Base-by-base conservation (phyloP, 2,329 filamentous ascomycete species). In the Trichoderma atroviride region DNA sequence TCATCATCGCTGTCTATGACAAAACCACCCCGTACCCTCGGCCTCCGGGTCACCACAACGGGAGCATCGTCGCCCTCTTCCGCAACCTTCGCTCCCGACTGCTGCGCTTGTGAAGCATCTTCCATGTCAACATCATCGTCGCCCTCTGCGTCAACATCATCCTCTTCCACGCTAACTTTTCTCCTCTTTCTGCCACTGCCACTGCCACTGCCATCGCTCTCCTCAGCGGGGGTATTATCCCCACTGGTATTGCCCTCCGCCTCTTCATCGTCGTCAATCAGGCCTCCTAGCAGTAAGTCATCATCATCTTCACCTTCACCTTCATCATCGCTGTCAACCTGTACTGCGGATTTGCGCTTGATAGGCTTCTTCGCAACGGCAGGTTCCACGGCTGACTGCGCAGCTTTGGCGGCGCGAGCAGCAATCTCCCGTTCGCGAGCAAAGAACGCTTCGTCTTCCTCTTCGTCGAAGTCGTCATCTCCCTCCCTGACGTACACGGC, bases 381-480 rank as follows among this genome's bases (percentile, higher is more conserved):
- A 19, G 69, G 50, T 16, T 72, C 65, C 29, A 59, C 33, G 2
- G 74, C 74, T 5, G 74, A 75, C 27, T 71, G 75, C 1, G 78
- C 81, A 1, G 78, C 79, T 16, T 78, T 77, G 65, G 80, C 81
- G 24, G 83, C 81, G 59, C 86, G 86, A 72, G 88, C 84, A 60
- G 92, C 84, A 70, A 91, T 84, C 19, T 78, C 79, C 3, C 77
- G 77, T 80, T 97, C 94, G 19, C 87, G 85, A 2, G 86, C 89
- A 79, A 95, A 97, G 80, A 97, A 97, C 24, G 87, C 88, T 27
- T 83, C 79, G 61, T 85, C 84, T 69, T 88, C 87, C 58, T 94
- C 93, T 40, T 87, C 89, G 75, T 97, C 93, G n/a, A 87, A 90
- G 74, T 97, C 94, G 65, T 98, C 96, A 77, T 98, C 96, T 73